These are phyloP conservation scores for Diospyros kaki DNA, from an alignment of 148 eudicot genomes.

Conservation along the genomic window DNA sequence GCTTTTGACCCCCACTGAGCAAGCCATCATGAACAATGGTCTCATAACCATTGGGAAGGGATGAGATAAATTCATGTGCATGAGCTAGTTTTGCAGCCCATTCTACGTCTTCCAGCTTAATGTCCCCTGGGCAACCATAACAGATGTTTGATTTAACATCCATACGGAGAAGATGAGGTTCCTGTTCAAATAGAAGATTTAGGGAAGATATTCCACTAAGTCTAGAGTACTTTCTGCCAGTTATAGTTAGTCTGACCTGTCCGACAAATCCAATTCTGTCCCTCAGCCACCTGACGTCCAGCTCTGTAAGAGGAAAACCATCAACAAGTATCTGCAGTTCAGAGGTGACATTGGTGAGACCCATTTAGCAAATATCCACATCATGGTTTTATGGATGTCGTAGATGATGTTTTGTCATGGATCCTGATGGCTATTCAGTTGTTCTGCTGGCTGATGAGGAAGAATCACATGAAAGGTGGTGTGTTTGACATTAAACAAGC, in stretches of 20 bases:
- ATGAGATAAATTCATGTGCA: constrained; percentile 46
- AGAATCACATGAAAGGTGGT: background rate
- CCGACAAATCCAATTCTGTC: constrained; percentile 44
- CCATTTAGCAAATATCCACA: background rate
- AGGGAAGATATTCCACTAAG: background rate
- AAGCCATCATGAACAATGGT: constrained; percentile 39
- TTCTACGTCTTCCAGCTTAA: constrained; percentile 39
- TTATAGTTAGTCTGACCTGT: constrained; percentile 33
- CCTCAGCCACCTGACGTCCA: constrained; percentile 44
- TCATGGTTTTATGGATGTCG: background rate
- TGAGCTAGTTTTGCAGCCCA: constrained; percentile 41
- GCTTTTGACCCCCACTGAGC: constrained; percentile 58
- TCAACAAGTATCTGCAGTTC: constrained; percentile 40
- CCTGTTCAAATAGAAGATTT: constrained; percentile 24
- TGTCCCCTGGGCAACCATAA: constrained; percentile 33
- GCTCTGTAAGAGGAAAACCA: constrained; percentile 30
- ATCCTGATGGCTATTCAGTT: background rate
- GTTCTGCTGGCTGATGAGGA: background rate
- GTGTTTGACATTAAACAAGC: background rate
- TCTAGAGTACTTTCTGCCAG: constrained; percentile 8
- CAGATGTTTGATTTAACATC: constrained; percentile 47
- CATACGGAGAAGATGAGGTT: constrained; percentile 40
- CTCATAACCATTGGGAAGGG: constrained; percentile 46
- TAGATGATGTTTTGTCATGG: background rate
- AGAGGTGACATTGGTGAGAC: background rate